These are phyloP conservation scores for Suillus alpinus DNA, from an alignment of 768 basidiomycete genomes.

Conservation along the genomic window DNA sequence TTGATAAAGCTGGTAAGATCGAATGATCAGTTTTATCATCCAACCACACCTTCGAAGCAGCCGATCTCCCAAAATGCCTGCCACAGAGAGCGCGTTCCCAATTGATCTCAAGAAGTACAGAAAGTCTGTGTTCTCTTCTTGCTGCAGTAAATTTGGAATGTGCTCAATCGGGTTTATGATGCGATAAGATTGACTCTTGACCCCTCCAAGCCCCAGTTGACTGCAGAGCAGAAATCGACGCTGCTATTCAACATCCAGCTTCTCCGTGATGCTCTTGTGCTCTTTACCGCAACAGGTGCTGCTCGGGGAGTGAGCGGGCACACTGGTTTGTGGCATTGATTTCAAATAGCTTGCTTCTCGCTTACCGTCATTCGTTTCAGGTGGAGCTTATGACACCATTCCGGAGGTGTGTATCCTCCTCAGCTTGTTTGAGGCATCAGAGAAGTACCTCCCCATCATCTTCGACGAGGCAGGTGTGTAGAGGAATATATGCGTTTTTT, in stretches of 20 bases:
- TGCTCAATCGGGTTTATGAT: slow-evolving; percentile 7
- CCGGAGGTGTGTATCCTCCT: slow-evolving; percentile 83
- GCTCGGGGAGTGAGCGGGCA: slow-evolving; percentile 87
- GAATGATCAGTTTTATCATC: slow-evolving; percentile 1
- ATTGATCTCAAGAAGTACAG: slow-evolving; percentile 77
- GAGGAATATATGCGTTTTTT: background rate
- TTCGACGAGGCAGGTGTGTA: slow-evolving; percentile 79
- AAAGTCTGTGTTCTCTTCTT: slow-evolving; percentile 42
- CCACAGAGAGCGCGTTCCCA: slow-evolving; percentile 54
- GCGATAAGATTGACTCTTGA: slow-evolving; percentile 64
- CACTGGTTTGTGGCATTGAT: slow-evolving; percentile 46
- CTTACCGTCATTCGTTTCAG: slow-evolving; percentile 24
- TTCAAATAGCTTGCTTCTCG: slow-evolving; percentile 1
- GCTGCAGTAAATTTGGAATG: background rate
- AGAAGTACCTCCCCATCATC: slow-evolving; percentile 64
- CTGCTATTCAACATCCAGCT: slow-evolving; percentile 74
- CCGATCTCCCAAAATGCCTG: slow-evolving; percentile 32
- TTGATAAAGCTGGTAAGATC: slow-evolving; percentile 20
- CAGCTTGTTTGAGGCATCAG: slow-evolving; percentile 61
- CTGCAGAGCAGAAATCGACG: slow-evolving; percentile 55
- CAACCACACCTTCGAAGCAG: background rate
- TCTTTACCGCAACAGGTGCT: slow-evolving; percentile 84
- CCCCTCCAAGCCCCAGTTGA: slow-evolving; percentile 60
- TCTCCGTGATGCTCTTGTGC: slow-evolving; percentile 79
- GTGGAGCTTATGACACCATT: slow-evolving; percentile 72